Evolutionary conservation across 1,284 basidiomycete species (phyloP), one percentile per base, ranked within the genome.

Genomic region (Phenoliferia sp.): DNA sequence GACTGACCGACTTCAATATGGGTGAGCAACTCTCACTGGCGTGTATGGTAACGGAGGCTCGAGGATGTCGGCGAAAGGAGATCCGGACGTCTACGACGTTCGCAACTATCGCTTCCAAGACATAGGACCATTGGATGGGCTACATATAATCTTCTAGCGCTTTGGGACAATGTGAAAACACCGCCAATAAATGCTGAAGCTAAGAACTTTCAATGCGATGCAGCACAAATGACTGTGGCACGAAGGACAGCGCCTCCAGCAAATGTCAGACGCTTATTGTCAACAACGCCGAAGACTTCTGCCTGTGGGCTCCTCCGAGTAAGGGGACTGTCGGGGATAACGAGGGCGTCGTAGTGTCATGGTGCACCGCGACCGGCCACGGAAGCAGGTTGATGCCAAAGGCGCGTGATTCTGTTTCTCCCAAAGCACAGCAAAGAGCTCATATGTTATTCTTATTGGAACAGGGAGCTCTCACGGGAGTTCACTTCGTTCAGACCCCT

Each of bases 311-410:
- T 44, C 39, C 39, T 44, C 2, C 36, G 39, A 5, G 12, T 35
- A 69, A 77, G 17, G 81, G 78, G 36, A 80, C 81, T n/a, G 85
- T 90, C 64, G 87, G 83, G 29, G 82, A 88, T 71, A 83, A 84
- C 5, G 89, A 90, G 78, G 84, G 82, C 52, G 81, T 85, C 76
- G 86, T 85, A 70, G 86, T 90, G 26, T 85, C 87, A 0, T 90
- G 85, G 84, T 91, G 89, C 81, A 88, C 87, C 44, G 86, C 83
- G 74, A 76, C 77, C 81, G 80, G 83, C 48, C 83, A 83, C 78
- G 79, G 82, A 69, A 78, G 83, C 50, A 79, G 83, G 62, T 75
- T 82, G 61, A 83, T 84, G 67, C 83, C 83, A 48, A 78, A 81
- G 67, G 39, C 22, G 39, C 39, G 39, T 22, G n/a, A 12, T 22